Evolutionary conservation across 495 filamentous ascomycete species (phyloP).

Genomic region (Lasiosphaeria hispida): DNA sequence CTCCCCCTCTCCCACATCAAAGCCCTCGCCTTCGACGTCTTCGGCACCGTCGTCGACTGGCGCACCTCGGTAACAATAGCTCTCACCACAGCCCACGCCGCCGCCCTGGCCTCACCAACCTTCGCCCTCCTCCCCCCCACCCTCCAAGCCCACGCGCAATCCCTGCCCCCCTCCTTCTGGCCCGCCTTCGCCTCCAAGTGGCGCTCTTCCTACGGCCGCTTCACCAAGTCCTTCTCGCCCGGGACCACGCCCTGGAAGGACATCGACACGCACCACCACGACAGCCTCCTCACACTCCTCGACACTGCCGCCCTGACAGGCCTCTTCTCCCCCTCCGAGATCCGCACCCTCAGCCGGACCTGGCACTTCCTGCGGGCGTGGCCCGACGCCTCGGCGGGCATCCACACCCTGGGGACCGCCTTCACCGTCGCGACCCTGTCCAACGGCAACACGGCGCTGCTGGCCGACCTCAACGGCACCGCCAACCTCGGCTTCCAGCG

Average conservation of each 20-base stretch:
- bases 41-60: conserved; percentile 79
- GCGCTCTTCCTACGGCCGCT: conserved; percentile 60
- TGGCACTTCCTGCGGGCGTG: conserved; percentile 75
- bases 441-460: conserved; percentile 68
- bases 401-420: conserved; percentile 52
- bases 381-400: conserved; percentile 59
- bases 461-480: conserved; percentile 59
- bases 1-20: conserved; percentile 27
- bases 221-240: conserved; percentile 55
- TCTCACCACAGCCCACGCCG: conserved; percentile 47
- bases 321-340: conserved; percentile 59
- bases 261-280: conserved; percentile 67
- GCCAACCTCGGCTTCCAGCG: conserved; percentile 60
- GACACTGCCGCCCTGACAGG: conserved; percentile 49
- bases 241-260: conserved; percentile 46
- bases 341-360: conserved; percentile 53
- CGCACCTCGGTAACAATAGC: conserved; percentile 56
- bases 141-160: conserved; percentile 46
- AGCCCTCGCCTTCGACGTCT: conserved; percentile 59
- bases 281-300: conserved; percentile 58
- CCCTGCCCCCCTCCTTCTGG: conserved; percentile 59
- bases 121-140: conserved; percentile 39
- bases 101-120: conserved; percentile 35
- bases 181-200: conserved; percentile 62
- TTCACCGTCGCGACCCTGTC: conserved; percentile 65